Evolutionary conservation across 139 green algal species (phyloP), one percentile per base, ranked within the genome.

Genomic region (Zygnema cylindricum): DNA sequence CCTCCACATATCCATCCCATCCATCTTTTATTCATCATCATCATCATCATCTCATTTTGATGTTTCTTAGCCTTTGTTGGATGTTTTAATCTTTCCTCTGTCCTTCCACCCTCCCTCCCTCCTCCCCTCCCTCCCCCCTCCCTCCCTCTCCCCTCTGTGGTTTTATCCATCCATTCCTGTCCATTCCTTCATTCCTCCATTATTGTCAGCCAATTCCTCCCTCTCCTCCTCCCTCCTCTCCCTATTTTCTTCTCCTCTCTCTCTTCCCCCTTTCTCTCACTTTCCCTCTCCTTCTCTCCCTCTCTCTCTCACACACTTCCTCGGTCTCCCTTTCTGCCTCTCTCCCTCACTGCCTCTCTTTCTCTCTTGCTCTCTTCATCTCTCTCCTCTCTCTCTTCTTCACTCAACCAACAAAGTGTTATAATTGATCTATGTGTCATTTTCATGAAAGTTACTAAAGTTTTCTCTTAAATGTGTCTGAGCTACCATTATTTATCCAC

Each of bases 211-310:
- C 30, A 73, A 35, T 25, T 30, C 57, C 57, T 73, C 57, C 30
- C 57, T 73, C 57, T 30, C 57, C 30, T 73, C 57, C 57, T 73
- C 30, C 57, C 57, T 73, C 57, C 57, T 73, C 57, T 73, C 57
- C 30, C 57, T 73, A 25, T 30, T 73, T 30, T 73, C 57, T 30
- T 73, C 57, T 73, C 30, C 57, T 73, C 25, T 30, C 57, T 30
- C 57, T 73, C 30, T 30, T 30, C 57, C 57, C 30, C 30, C 57
- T 30, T 30, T 73, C 57, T 30, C 57, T 73, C 57, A 25, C 57
- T 73, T 73, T 73, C 57, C 57, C 57, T 25, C 57, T 30, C 30
- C 30, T 30, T 73, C 57, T 30, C 30, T 25, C 57, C 57, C 57
- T 73, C 57, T 25, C 57, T 73, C 30, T 35, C 57, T 30, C 25